Evolutionary conservation across 805 yeast species (phyloP), one percentile per base, ranked within the genome.

Genomic region (Blastobotrys attinorum): DNA sequence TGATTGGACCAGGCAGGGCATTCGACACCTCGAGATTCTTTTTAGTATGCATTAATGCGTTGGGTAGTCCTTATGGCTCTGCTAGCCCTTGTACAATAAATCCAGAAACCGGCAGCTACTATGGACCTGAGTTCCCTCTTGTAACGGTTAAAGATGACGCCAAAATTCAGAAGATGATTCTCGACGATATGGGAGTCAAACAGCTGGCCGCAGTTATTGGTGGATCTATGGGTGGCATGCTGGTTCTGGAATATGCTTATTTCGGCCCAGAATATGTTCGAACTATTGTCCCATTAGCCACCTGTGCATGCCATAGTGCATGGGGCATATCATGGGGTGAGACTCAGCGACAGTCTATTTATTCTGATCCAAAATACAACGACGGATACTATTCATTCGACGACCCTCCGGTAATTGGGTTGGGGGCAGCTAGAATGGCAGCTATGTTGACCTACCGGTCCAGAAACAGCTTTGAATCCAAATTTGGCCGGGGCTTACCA

Each of bases 251-350:
- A 61, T 92, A 86, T 75, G 77, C 88, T 2, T 86, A 75, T 59
- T 80, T 77, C 44, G 82, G 82, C 3, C 60, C 69, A 1, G 73
- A 71, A 2, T 92, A 76, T 58, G 95, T 92, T 27, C 73, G 73
- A 47, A 69, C 75, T 34, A 69, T 84, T 18, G 80, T 90, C 11
- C 90, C 96, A 0, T 65, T 90, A 43, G 98, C 98, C 1, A 90
- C 97, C 0, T 79, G 94, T 21, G 96, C 97, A 0, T 72, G 94
- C 57, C 95, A 89, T 36, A 83, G 95, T 2, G 98, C 98, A 0
- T 92, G 98, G 98, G 92, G 97, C 53, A 92, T 92, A 33, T 85
- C 96, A 3, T 92, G 98, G 98, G 90, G 95, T 43, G 98, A 92
- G 60, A 95, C 98, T 1, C 98, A 92, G 65, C 75, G 98, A 55